phyloP scores from a whole-genome alignment of 2,329 filamentous ascomycete species.

The Penicillium sp. region DNA sequence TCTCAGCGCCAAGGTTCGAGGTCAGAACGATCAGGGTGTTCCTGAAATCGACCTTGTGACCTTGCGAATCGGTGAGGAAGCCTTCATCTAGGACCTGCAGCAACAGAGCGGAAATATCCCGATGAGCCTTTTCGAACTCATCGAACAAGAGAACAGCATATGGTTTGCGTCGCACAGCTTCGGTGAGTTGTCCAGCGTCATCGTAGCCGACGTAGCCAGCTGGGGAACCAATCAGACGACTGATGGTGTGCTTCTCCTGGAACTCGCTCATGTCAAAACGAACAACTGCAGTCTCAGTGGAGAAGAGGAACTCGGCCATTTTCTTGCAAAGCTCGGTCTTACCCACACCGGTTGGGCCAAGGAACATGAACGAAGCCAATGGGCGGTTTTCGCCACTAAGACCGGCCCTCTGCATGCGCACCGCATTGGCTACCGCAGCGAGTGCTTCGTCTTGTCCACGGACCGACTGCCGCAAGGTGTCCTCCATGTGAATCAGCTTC shows the following conservation, averaged over 20 bases:
- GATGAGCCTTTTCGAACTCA: constrained; percentile 96
- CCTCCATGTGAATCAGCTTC: constrained; percentile 95
- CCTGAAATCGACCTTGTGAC: constrained; percentile 93
- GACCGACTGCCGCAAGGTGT: constrained; percentile 77
- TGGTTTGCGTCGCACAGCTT: constrained; percentile 90
- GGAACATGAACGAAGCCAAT: constrained; percentile 94
- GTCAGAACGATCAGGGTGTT: constrained; percentile 97
- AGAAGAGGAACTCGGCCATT: constrained; percentile 89
- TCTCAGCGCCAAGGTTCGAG: constrained; percentile 90
- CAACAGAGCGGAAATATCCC: constrained; percentile 87
- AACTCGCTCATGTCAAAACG: constrained; percentile 98
- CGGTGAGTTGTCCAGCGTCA: constrained; percentile 92
- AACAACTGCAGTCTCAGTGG: constrained; percentile 84
- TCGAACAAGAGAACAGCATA: constrained; percentile 95
- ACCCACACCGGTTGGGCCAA: constrained; percentile 93
- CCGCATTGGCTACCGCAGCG: constrained; percentile 85
- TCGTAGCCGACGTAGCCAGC: constrained; percentile 97
- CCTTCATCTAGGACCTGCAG: constrained; percentile 96
- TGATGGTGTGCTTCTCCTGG: constrained; percentile 95
- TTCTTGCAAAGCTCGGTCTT: constrained; percentile 98
- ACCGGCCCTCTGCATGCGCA: constrained; percentile 89
- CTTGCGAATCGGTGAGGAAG: constrained; percentile 91
- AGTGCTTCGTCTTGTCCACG: constrained; percentile 94
- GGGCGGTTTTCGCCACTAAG: constrained; percentile 89
- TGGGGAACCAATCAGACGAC: constrained; percentile 85